Evolutionary conservation across 306 rosid genomes (phyloP).

Genomic region (Vigna reflexopilosa): DNA sequence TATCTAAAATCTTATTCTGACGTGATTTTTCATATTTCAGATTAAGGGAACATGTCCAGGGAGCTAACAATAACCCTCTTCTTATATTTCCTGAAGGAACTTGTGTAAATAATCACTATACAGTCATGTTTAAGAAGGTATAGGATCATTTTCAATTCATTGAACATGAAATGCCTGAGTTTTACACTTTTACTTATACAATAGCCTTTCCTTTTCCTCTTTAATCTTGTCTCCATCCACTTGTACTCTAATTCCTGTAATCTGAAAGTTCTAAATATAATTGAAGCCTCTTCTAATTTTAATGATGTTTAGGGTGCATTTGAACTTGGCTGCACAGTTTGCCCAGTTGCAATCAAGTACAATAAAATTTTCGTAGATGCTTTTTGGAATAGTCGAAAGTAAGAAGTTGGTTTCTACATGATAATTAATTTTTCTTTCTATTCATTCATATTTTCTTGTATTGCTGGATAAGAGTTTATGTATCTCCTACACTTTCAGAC

Average conservation of each 20-base stretch:
- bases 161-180: not conserved
- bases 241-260: not conserved
- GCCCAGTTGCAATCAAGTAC: constrained; percentile 88
- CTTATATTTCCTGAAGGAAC: constrained; percentile 94
- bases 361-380: constrained; percentile 91
- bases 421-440: not conserved
- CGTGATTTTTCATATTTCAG: constrained; percentile 53
- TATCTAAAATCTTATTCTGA: constrained; percentile 8
- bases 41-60: constrained; percentile 76
- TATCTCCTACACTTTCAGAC: constrained; percentile 65
- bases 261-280: not conserved
- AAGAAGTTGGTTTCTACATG: constrained; percentile 48
- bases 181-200: not conserved
- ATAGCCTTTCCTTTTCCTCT: not conserved
- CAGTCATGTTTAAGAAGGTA: constrained; percentile 94
- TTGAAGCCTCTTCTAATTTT: constrained; percentile 30
- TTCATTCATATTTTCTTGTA: not conserved
- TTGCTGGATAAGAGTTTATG: not conserved
- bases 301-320: constrained; percentile 75
- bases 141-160: constrained; percentile 7
- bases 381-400: constrained; percentile 92
- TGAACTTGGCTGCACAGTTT: constrained; percentile 90
- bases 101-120: constrained; percentile 87
- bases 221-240: not conserved
- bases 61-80: constrained; percentile 82